These are phyloP conservation scores for Thelonectria rubi DNA, from an alignment of 2,329 filamentous ascomycete species.

Conservation along the genomic window DNA sequence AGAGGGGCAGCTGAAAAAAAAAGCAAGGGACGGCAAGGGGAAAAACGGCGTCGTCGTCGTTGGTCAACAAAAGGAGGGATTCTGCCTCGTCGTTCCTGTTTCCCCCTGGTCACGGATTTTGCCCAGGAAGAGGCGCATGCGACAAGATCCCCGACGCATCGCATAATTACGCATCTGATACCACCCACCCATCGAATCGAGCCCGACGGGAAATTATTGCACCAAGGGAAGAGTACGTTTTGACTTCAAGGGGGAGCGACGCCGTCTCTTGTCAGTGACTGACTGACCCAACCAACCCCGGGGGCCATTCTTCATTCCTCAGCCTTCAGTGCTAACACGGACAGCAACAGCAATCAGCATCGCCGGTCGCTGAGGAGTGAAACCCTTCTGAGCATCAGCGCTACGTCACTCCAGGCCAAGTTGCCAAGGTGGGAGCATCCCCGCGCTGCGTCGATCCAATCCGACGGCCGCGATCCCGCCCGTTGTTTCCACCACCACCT, in stretches of 20 bases:
- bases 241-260: background rate
- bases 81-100: background rate
- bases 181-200: background rate
- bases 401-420: slow-evolving; percentile 15
- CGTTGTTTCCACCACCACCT: slow-evolving; percentile 10
- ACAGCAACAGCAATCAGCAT: too few species aligned
- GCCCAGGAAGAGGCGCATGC: background rate
- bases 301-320: background rate
- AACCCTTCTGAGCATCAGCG: slow-evolving; percentile 5
- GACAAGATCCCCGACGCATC: background rate
- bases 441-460: slow-evolving; percentile 22
- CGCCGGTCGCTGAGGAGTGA: background rate
- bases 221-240: background rate
- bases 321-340: too few species aligned
- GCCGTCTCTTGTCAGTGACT: background rate
- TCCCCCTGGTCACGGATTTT: background rate
- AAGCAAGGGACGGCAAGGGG: background rate
- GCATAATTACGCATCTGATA: background rate
- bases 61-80: background rate
- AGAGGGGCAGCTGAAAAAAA: slow-evolving; percentile 17
- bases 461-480: slow-evolving; percentile 14
- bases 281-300: background rate
- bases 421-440: slow-evolving; percentile 11
- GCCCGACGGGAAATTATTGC: background rate
- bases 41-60: background rate